Evolutionary conservation across 768 basidiomycete species (phyloP).

Genomic region (Suillus tomentosus): DNA sequence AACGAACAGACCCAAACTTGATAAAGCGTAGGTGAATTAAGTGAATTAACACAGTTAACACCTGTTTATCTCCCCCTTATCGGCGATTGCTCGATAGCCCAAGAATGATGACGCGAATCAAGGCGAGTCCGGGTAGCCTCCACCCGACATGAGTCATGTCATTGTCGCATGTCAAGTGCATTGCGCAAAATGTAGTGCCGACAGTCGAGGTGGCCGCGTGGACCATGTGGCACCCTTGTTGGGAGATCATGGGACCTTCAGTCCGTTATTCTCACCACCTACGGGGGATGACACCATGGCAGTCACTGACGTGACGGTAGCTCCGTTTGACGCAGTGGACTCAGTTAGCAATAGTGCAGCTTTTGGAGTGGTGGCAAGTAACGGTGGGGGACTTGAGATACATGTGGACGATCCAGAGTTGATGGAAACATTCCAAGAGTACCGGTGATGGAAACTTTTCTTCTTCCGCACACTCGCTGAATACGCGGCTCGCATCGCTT

Average conservation of each 20-base stretch:
- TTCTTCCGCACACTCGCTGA: constrained; percentile 35
- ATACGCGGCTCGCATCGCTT: constrained; percentile 35
- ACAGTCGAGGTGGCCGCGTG: background rate
- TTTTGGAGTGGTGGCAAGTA: constrained; percentile 22
- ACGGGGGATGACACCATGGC: background rate
- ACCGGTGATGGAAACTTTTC: constrained; percentile 32
- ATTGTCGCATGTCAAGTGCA: constrained; percentile 4
- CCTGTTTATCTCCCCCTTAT: constrained; percentile 5
- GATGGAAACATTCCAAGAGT: constrained; percentile 32
- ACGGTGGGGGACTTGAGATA: constrained; percentile 15
- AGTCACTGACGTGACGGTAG: constrained; percentile 3
- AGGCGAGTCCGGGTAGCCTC: background rate
- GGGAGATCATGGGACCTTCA: background rate
- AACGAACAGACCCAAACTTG: constrained; percentile 4
- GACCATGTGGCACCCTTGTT: background rate
- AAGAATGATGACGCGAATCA: constrained; percentile 7
- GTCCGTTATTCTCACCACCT: background rate
- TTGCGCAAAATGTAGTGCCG: constrained; percentile 5
- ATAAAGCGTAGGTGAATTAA: constrained; percentile 3
- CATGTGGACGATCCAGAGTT: constrained; percentile 26
- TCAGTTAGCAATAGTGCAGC: constrained; percentile 12
- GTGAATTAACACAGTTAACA: constrained; percentile 1
- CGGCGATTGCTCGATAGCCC: constrained; percentile 2
- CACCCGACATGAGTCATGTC: background rate
- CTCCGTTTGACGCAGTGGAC: constrained; percentile 14